Evolutionary conservation across 257 asterid species (phyloP), one percentile per base, ranked within the genome.

Genomic region (Leptodermis oblonga): DNA sequence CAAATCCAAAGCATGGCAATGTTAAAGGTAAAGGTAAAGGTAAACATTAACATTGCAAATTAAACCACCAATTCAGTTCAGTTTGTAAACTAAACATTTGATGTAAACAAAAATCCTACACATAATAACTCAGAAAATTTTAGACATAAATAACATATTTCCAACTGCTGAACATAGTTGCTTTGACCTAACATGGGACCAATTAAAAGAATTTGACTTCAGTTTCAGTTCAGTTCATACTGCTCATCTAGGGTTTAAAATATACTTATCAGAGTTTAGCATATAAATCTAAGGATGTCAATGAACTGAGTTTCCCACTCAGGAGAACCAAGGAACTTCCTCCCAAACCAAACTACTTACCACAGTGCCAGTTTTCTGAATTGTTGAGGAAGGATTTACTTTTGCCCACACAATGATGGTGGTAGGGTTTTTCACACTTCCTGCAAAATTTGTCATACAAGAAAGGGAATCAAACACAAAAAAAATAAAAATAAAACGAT

Each of bases 111-210:
- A 31, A 18, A 54, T 45, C 77, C 68, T 73, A 66, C 68, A 48
- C 72, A 65, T 55, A 26, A 73, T 28, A 14, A 65, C 54, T 14
- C 52, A 67, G 63, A 73, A 73, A 73, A 73, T 17, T 73, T 67
- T 48, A 62, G 70, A 73, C 68, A 69, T 14, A 58, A n/a, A 54
- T 26, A 23, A 60, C 69, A 59, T 58, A 67, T 67, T 45, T 48
- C 28, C 73, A 26, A 62, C 71, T 51, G 61, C 70, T 51, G 69
- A 51, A 64, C 49, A 75, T 37, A 69, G 62, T 31, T n/a, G 65
- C 69, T 33, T 28, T 23, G 60, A 33, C 71, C 68, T 65, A 62
- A 70, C 65, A 30, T 42, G 25, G 39, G 69, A 36, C n/a, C 48
- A 71, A 69, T 20, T 45, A 76, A 63, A 70, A 67, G 46, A 70